Conservation (phyloP, 2,329 filamentous ascomycete species). For the Dothistroma septosporum region DNA sequence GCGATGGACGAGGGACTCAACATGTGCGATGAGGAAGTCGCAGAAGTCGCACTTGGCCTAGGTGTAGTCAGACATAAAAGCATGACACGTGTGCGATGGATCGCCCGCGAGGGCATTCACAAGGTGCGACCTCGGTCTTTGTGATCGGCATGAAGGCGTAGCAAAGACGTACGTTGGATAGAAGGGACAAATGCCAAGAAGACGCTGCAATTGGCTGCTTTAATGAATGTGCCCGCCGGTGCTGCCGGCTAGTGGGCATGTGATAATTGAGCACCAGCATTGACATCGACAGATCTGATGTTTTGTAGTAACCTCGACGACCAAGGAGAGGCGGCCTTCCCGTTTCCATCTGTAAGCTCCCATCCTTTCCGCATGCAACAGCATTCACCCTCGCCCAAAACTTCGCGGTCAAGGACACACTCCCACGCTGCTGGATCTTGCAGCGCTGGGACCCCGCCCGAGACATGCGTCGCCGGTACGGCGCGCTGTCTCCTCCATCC, state of each 20-base stretch:
- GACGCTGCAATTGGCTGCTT: background rate
- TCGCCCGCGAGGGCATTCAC: too few species aligned
- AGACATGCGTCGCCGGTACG: background rate
- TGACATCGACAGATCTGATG: background rate
- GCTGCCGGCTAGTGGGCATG: background rate
- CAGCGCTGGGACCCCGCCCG: background rate
- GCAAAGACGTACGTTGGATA: background rate
- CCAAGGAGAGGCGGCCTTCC: background rate
- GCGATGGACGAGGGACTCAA: too few species aligned
- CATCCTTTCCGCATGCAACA: background rate
- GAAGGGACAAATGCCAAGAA: background rate
- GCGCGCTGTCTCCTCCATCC: background rate
- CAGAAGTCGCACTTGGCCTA: too few species aligned
- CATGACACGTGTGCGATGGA: too few species aligned
- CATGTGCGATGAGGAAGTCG: too few species aligned
- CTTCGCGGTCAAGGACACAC: background rate
- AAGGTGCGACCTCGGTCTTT: too few species aligned
- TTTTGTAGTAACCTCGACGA: background rate
- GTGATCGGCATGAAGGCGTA: background rate
- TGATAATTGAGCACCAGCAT: background rate
- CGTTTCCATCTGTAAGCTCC: background rate
- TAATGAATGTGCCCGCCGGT: background rate
- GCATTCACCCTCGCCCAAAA: background rate
- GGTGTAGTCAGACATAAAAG: too few species aligned
- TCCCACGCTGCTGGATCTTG: background rate